Conservation (phyloP, 2,329 filamentous ascomycete genomes). For the Aspergillus versicolor region DNA sequence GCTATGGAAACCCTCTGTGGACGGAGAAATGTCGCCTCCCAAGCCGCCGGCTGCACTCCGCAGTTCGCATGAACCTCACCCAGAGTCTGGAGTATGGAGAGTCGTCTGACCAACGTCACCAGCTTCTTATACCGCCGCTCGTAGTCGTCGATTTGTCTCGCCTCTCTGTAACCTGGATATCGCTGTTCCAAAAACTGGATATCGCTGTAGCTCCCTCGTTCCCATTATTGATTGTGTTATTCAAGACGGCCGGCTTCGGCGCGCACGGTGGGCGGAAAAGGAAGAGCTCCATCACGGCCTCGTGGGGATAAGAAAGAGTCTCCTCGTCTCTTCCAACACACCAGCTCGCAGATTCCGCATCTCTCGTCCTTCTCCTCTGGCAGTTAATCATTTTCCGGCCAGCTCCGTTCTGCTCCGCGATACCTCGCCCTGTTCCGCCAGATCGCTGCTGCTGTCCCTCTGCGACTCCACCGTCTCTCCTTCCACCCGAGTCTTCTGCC, state of each 20-base stretch:
- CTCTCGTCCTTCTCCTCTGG: constrained; percentile 7
- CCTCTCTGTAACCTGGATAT: not conserved
- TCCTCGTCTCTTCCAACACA: constrained; percentile 1
- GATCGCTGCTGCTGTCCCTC: constrained; percentile 13
- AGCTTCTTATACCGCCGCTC: not conserved
- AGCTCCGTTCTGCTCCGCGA: not conserved
- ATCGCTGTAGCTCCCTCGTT: not conserved
- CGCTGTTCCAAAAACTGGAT: not conserved
- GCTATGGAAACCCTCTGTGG: not conserved
- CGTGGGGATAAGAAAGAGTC: constrained; percentile 18
- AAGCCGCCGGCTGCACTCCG: constrained; percentile 4
- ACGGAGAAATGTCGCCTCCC: constrained; percentile 4
- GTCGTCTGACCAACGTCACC: constrained; percentile 11
- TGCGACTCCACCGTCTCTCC: constrained; percentile 32
- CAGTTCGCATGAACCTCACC: constrained; percentile 6
- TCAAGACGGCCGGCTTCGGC: constrained; percentile 28
- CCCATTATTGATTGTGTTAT: constrained; percentile 8
- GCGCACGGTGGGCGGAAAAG: constrained; percentile 23
- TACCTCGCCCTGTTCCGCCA: constrained; percentile 15
- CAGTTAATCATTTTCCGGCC: constrained; percentile 18
- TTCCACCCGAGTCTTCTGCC: constrained; percentile 32
- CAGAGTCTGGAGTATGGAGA: not conserved
- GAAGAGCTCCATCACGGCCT: constrained; percentile 18
- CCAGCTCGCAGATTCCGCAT: not conserved
- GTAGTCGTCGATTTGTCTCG: constrained; percentile 19